Base-by-base conservation (phyloP, 352 stramenopile genomes). In the Pythium rishiriense region DNA sequence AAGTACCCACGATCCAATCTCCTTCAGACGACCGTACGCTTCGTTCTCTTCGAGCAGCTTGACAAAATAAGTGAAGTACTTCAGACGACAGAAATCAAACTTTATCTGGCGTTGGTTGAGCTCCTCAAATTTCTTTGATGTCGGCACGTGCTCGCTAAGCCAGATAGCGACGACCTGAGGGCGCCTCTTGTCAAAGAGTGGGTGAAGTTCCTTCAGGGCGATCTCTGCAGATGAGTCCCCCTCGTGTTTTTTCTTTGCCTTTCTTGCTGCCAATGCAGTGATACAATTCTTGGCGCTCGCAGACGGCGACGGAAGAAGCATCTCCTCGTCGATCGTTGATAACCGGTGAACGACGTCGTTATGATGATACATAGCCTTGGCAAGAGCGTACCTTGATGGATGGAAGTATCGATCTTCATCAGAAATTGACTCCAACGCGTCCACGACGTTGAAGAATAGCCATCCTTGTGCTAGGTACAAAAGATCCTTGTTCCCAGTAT, bases 341-440 rank as follows among this genome's bases (percentile, higher is more conserved):
- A 64, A 53, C 4, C 50, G 48, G 1, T 56, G 47, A 11, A 83
- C 68, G 4, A 85, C 75, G 0, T 68, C 66, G 12, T 72, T 75
- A 31, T 85, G 66, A 62, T 69, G 77, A 31, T 88, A 87, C 42
- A 91, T 72, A 6, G 77, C 71, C 29, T 75, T 80, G 0, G 85
- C 79, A 15, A 92, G 61, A 25, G 79, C 67, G 59, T 82, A 90
- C 0, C 81, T 73, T 4, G 83, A 91, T 11, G 83, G 74, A 53
- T 94, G 85, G 29, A 93, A 93, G 61, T 94, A 94, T 35, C 83
- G 77, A 58, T 94, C 85, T 59, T 93, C 82, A 17, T 87, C 74
- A 28, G 79, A 83, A 51, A 93, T 89, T 0, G 76, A 88, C 49
- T 92, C 82, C 1, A 94, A 68, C 10, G 85, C 85, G 9, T 90